phyloP scores from a whole-genome alignment of 306 rosid species.

The Rubus idaeus region DNA sequence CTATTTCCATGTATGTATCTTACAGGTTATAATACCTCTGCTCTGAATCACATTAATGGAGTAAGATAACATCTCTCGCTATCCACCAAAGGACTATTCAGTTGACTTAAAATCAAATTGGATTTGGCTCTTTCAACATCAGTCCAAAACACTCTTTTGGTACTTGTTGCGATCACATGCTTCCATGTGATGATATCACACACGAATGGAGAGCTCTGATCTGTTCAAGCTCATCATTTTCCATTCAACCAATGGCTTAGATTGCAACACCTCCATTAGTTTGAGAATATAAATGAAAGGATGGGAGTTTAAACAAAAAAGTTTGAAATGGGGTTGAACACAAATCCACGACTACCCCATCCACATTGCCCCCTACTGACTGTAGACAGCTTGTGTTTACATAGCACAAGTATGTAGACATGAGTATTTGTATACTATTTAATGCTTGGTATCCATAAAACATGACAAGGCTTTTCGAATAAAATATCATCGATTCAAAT shows the following conservation, averaged over 20 bases:
- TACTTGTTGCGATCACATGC: conserved; percentile 51
- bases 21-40: not conserved
- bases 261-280: conserved; percentile 26
- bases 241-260: conserved; percentile 18
- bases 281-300: not conserved
- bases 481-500: too few species aligned
- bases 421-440: conserved; percentile 12
- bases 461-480: too few species aligned
- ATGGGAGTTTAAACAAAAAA: not conserved
- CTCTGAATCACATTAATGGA: conserved; percentile 15
- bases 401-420: conserved; percentile 25
- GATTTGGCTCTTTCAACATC: conserved; percentile 42
- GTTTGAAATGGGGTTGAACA: conserved; percentile 35
- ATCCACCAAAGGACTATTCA: conserved; percentile 22
- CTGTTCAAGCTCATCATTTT: conserved; percentile 2
- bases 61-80: conserved; percentile 13
- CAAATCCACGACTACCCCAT: conserved; percentile 25
- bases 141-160: conserved; percentile 64
- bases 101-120: conserved; percentile 50
- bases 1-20: not conserved
- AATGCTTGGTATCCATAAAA: conserved; percentile 24
- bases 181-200: conserved; percentile 55
- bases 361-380: conserved; percentile 18
- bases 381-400: conserved; percentile 31
- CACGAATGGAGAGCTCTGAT: conserved; percentile 32